Percentiles rank a stretch among this genome's conserved stretches.
These are phyloP conservation scores for Oryza glumipatula DNA, from an alignment of 176 grass and related monocot genomes.

Conservation along the genomic window DNA sequence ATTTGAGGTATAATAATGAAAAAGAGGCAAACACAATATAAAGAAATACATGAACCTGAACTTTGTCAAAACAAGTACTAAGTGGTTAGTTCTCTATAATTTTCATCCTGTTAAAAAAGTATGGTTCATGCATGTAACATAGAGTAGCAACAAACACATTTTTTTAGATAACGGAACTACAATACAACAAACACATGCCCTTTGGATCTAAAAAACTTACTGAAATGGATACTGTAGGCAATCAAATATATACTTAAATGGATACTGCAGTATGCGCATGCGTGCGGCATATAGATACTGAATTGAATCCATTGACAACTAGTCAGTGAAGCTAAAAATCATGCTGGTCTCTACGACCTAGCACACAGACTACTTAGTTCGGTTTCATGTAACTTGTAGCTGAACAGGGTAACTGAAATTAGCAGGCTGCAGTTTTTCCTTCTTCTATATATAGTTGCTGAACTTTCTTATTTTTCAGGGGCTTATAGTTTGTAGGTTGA, in stretches of 20 bases:
- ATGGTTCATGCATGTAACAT: not conserved
- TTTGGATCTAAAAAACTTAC: not conserved
- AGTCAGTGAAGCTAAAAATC: not conserved
- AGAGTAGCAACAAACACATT: not conserved
- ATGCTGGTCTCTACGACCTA: not conserved
- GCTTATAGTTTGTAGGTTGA: not conserved
- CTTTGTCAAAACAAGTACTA: not conserved
- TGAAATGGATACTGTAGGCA: not conserved
- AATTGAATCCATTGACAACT: not conserved
- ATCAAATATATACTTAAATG: not conserved
- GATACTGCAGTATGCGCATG: no score
- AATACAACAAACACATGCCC: not conserved
- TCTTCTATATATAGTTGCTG: not conserved
- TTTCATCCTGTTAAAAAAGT: not conserved
- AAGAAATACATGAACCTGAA: not conserved
- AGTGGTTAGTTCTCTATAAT: not conserved
- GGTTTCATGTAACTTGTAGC: not conserved
- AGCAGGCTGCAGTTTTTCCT: not conserved
- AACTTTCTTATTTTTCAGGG: not conserved
- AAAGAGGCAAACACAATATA: not conserved
- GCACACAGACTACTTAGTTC: not conserved
- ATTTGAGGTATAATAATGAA: not conserved
- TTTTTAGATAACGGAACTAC: not conserved
- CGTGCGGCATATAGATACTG: not conserved
- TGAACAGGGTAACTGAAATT: slow-evolving; percentile 2